Percentiles rank a stretch among this genome's conserved stretches.
Evolutionary conservation across 495 filamentous ascomycete species (phyloP).

Genomic region (Penicillium silybi): DNA sequence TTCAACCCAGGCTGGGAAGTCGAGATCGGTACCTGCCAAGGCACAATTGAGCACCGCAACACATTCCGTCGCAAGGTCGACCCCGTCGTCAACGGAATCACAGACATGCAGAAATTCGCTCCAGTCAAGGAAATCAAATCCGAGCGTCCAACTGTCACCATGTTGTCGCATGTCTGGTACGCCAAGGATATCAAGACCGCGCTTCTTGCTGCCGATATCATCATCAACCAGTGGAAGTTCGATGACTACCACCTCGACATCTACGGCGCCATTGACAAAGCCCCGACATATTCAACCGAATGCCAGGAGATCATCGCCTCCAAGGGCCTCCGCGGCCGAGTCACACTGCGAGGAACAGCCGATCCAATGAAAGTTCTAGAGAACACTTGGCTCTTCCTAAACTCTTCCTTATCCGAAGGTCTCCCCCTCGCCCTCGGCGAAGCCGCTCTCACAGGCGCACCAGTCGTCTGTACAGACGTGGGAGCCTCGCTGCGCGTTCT

Average conservation of each 20-base stretch:
- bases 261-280: conserved; percentile 59
- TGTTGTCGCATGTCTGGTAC: conserved; percentile 63
- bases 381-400: conserved; percentile 64
- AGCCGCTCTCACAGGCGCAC: conserved; percentile 59
- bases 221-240: conserved; percentile 64
- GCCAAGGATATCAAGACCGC: conserved; percentile 65
- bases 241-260: conserved; percentile 60
- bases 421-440: conserved; percentile 63
- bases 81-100: conserved; percentile 66
- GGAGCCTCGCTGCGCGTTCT: conserved; percentile 60
- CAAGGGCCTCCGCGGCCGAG: conserved; percentile 51
- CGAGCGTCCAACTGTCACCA: conserved; percentile 56
- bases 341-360: conserved; percentile 52
- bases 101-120: conserved; percentile 59
- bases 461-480: conserved; percentile 63
- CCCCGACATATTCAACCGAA: conserved; percentile 56
- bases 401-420: conserved; percentile 64
- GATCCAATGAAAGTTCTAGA: conserved; percentile 56
- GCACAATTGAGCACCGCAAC: conserved; percentile 54
- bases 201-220: conserved; percentile 59
- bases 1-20: conserved; percentile 68
- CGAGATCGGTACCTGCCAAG: conserved; percentile 59
- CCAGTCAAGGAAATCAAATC: conserved; percentile 57
- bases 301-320: conserved; percentile 60
- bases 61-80: conserved; percentile 61